Conservation (phyloP, 202 grass and related monocot species). For the Cymbopogon flexuosus region DNA sequence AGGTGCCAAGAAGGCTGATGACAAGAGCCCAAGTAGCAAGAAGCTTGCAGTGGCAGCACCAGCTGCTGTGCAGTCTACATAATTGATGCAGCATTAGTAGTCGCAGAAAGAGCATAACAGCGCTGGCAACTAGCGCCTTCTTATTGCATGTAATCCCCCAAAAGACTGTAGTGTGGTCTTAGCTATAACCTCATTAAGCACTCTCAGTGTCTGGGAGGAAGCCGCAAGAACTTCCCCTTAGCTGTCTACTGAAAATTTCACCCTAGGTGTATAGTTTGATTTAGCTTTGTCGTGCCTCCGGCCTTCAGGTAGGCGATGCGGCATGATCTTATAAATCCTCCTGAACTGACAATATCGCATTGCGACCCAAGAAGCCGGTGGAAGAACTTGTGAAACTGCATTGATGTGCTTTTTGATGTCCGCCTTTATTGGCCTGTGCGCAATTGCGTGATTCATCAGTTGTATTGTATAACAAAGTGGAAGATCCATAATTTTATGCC, state of each 20-base stretch:
- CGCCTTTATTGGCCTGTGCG: conserved; percentile 32
- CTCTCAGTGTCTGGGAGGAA: conserved; percentile 40
- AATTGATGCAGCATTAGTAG: conserved; percentile 41
- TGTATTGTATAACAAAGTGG: conserved; percentile 47
- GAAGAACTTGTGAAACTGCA: conserved; percentile 26
- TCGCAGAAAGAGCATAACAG: conserved; percentile 40
- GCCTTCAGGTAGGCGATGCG: conserved; percentile 25
- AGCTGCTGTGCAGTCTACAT: conserved; percentile 63
- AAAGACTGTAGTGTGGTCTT: conserved; percentile 54
- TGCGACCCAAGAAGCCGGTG: conserved; percentile 42
- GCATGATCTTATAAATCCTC: conserved; percentile 48
- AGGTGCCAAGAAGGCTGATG: conserved; percentile 55
- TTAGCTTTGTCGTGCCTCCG: conserved; percentile 33
- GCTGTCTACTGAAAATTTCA: conserved; percentile 52
- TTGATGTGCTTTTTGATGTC: conserved; percentile 41
- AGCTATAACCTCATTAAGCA: conserved; percentile 59
- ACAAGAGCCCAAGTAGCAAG: conserved; percentile 55
- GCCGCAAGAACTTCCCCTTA: conserved; percentile 31
- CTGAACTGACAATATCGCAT: conserved; percentile 37
- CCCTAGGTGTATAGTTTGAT: conserved; percentile 65
- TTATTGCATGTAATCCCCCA: conserved; percentile 54
- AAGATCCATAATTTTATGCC: conserved; percentile 41
- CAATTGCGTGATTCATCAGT: conserved; percentile 44
- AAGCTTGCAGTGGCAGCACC: conserved; percentile 60
- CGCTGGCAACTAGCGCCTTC: conserved; percentile 39